Conservation (phyloP, 805 yeast species). For the Candida mattraensis region DNA sequence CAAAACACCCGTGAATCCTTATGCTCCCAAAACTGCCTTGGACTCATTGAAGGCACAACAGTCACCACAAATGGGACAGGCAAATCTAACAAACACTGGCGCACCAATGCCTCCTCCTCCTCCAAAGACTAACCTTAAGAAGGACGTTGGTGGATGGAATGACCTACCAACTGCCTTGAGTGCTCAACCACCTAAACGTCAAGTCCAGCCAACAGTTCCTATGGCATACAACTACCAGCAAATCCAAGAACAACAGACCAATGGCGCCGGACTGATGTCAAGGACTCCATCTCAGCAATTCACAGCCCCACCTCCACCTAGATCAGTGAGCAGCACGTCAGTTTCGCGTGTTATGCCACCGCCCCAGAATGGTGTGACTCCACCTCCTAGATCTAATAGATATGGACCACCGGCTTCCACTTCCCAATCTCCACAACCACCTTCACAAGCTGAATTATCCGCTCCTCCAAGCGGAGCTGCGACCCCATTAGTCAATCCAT, state of each 20-base stretch:
- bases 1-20: too few relatives aligned
- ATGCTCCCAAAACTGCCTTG: conserved; percentile 36
- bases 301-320: conserved; percentile 33
- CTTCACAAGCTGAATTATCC: conserved; percentile 19
- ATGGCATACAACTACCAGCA: conserved; percentile 26
- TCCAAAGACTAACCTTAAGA: conserved; percentile 34
- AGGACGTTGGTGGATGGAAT: conserved; percentile 69
- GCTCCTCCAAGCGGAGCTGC: conserved; percentile 12
- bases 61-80: conserved; percentile 17
- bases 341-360: conserved; percentile 18
- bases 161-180: conserved; percentile 55
- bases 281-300: conserved; percentile 33
- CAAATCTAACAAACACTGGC: conserved; percentile 8
- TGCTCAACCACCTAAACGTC: conserved; percentile 26
- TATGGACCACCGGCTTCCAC: conserved; percentile 22
- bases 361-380: conserved; percentile 6
- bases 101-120: conserved; percentile 30
- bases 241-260: conserved; percentile 19
- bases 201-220: conserved; percentile 28
- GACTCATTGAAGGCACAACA: conserved; percentile 31
- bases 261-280: conserved; percentile 18
- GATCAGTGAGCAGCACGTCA: conserved; percentile 23
- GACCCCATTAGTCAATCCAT: conserved; percentile 30
- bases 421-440: conserved; percentile 25
- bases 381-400: conserved; percentile 20